Evolutionary conservation across 805 yeast species (phyloP).

Genomic region (Clavispora vitiphila): DNA sequence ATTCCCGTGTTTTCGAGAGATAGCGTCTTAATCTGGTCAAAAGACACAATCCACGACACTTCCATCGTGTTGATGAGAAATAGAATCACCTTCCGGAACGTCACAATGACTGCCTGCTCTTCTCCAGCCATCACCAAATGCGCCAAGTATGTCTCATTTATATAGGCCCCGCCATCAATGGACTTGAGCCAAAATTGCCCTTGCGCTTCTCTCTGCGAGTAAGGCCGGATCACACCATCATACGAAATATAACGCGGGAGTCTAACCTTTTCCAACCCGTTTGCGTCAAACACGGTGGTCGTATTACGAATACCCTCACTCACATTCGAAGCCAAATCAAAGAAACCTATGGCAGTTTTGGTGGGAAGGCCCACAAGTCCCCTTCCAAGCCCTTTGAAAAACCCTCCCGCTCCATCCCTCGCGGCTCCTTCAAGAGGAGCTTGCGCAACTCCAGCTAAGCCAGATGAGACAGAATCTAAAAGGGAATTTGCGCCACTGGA

Average conservation of each 20-base stretch:
- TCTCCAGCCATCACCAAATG: slow-evolving; percentile 81
- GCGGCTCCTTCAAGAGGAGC: slow-evolving; percentile 89
- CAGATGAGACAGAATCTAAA: slow-evolving; percentile 81
- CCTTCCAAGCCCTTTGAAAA: slow-evolving; percentile 88
- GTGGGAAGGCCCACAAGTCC: slow-evolving; percentile 96
- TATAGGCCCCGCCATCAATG: slow-evolving; percentile 73
- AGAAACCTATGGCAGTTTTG: slow-evolving; percentile 90
- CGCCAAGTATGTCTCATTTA: slow-evolving; percentile 73
- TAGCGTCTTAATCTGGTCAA: slow-evolving; percentile 62
- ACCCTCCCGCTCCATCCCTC: slow-evolving; percentile 87
- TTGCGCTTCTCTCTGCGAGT: slow-evolving; percentile 76
- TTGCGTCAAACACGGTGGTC: slow-evolving; percentile 82
- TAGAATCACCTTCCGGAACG: slow-evolving; percentile 64
- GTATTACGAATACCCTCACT: slow-evolving; percentile 93
- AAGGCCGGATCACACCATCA: slow-evolving; percentile 72
- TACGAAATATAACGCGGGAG: slow-evolving; percentile 72
- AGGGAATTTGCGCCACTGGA: slow-evolving; percentile 85
- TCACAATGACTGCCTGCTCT: slow-evolving; percentile 70
- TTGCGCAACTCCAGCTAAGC: slow-evolving; percentile 82
- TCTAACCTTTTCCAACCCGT: slow-evolving; percentile 71
- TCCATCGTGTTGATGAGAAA: slow-evolving; percentile 57
- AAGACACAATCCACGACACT: slow-evolving; percentile 68
- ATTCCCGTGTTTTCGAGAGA: slow-evolving; percentile 78
- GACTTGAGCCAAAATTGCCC: slow-evolving; percentile 91
- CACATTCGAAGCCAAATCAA: slow-evolving; percentile 87